phyloP scores from a whole-genome alignment of 83 land plant species.

The Isoetes engelmannii region DNA sequence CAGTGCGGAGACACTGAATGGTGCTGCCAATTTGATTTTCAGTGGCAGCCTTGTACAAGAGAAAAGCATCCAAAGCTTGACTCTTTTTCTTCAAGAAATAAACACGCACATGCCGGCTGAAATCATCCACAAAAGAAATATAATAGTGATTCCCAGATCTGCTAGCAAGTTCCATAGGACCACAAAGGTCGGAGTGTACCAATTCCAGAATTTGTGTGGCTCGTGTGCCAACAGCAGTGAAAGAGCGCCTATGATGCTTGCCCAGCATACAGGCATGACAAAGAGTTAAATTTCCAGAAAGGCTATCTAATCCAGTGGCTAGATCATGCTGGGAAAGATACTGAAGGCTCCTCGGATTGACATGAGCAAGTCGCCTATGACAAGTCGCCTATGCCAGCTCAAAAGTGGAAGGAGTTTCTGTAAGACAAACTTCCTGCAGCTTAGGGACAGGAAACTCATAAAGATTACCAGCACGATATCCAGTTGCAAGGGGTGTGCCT shows the following conservation, averaged over 20 bases:
- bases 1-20: no score
- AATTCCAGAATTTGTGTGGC: background rate
- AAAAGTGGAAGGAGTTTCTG: no score
- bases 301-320: background rate
- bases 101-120: background rate
- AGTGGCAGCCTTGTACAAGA: background rate
- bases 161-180: constrained; percentile 12
- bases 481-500: no score
- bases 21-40: no score
- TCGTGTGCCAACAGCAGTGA: no score
- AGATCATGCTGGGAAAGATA: background rate
- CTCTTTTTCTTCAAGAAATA: constrained; percentile 7
- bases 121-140: constrained; percentile 20
- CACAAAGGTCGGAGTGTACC: constrained; percentile 19
- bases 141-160: constrained; percentile 5
- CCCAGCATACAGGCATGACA: background rate
- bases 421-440: no score
- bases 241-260: background rate
- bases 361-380: no score
- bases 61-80: background rate
- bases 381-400: no score
- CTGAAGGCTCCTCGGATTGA: no score
- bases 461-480: no score
- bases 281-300: background rate
- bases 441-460: no score